Evolutionary conservation across 371 early-diverging fungal genomes (phyloP), one percentile per base, ranked within the genome.

Genomic region (Mortierella sp.): DNA sequence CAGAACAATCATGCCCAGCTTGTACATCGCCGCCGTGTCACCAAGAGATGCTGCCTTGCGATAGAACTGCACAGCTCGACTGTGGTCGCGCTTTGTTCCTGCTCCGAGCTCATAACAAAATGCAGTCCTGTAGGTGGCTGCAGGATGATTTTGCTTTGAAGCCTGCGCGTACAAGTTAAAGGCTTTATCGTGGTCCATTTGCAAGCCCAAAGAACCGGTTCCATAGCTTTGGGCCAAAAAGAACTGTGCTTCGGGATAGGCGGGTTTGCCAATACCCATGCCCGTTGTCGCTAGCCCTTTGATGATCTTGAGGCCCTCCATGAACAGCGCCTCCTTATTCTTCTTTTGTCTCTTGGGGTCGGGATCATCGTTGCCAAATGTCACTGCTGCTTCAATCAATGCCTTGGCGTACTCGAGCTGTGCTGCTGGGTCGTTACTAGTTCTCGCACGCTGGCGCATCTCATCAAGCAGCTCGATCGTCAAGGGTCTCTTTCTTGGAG

Each of bases 61-160:
- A 79, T 94, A 99, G 71, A 93, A 96, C 64, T 94, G 93, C 21
- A 97, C 86, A 0, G 98, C 92, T 27, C 95, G 90, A 12, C 81
- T 80, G 26, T 88, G 84, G 70, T 99, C 97, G 6, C 91, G 82
- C 59, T 94, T 94, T 6, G 94, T 93, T 34, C 99, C 99, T 11
- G 94, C 94, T 15, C 97, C 98, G n/a, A 92, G 82, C 68, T 99
- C 99, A 75, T 97, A 95, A 81, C 97, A 98, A 9, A 97, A 97
- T 5, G 94, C 99, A 0, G 93, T 90, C 57, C 98, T 90, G 80
- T 96, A 99, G 17, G 94, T 95, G n/a, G 97, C 94, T 11, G 91
- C 92, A 0, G 97, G 90, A 78, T 97, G 98, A 72, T 86, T 90
- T 60, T 93, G 93, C 72, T 98, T 97, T 14, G 95, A 92, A 0